Conservation (phyloP, 306 rosid species). For the Hippophae rhamnoides region DNA sequence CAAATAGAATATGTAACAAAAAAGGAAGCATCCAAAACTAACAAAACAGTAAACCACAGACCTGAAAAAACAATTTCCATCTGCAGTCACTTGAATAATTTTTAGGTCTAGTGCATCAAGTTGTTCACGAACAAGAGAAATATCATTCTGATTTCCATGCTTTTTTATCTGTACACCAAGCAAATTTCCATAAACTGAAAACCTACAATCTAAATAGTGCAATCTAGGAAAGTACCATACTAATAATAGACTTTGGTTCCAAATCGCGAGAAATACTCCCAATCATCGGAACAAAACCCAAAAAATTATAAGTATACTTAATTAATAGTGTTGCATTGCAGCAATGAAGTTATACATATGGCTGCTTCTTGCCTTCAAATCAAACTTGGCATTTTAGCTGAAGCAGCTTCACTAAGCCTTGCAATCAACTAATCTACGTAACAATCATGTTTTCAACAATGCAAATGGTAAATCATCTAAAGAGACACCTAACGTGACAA, state of each 20-base stretch:
- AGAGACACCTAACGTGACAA: too few species aligned
- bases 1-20: neutral
- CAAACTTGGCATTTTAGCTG: too few species aligned
- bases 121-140: slow-evolving; percentile 51
- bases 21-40: neutral
- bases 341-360: too few species aligned
- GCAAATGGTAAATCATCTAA: too few species aligned
- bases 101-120: slow-evolving; percentile 59
- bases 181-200: neutral
- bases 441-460: too few species aligned
- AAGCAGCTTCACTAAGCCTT: too few species aligned
- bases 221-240: neutral
- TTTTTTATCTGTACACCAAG: slow-evolving; percentile 48
- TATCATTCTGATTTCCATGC: slow-evolving; percentile 43
- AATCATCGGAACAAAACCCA: too few species aligned
- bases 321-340: too few species aligned
- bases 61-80: slow-evolving; percentile 94
- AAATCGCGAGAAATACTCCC: neutral
- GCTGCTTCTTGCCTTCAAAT: too few species aligned
- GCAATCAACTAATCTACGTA: too few species aligned
- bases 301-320: too few species aligned
- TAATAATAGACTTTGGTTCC: neutral
- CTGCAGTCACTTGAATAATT: slow-evolving; percentile 66
- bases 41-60: slow-evolving; percentile 22
- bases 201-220: neutral